Evolutionary conservation across 78 protist species (phyloP).

Genomic region (Neovahlkampfia damariscottae): DNA sequence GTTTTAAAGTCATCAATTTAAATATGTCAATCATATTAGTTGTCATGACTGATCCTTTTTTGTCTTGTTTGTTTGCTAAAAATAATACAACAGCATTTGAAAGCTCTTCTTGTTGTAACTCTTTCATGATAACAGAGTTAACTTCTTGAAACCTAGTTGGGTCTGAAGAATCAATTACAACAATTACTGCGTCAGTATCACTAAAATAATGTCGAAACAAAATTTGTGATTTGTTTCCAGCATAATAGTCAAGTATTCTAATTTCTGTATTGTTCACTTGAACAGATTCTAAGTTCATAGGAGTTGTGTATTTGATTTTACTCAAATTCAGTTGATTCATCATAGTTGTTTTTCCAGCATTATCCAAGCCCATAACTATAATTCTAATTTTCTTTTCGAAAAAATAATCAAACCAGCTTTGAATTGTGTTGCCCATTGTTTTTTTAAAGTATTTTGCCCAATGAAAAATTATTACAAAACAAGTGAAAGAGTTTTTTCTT

Average conservation of each 20-base stretch:
- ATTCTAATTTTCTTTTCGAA: not conserved
- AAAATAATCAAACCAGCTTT: not conserved
- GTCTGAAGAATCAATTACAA: constrained; percentile 25
- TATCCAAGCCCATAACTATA: constrained; percentile 14
- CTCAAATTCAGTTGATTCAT: constrained; percentile 3
- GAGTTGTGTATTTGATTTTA: not conserved
- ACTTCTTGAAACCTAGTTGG: constrained; percentile 8
- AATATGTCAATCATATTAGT: constrained; percentile 34
- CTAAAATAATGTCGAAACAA: constrained; percentile 15
- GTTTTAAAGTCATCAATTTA: constrained; percentile 5
- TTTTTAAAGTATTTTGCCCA: too few species aligned
- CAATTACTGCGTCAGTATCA: constrained; percentile 18
- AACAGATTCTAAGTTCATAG: constrained; percentile 18
- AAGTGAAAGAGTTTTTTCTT: too few species aligned
- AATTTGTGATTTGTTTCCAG: constrained; percentile 13
- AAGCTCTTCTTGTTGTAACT: constrained; percentile 60
- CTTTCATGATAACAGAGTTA: constrained; percentile 43
- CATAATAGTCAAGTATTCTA: constrained; percentile 14
- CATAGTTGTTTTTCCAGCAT: constrained; percentile 19
- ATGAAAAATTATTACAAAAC: too few species aligned
- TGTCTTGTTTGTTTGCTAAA: constrained; percentile 80
- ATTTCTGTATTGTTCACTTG: not conserved
- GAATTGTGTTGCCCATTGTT: too few species aligned
- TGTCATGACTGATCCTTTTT: constrained; percentile 34
- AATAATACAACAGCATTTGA: constrained; percentile 57